These are phyloP conservation scores for Thecaphora frezii DNA, from an alignment of 1,284 basidiomycete genomes.

Conservation along the genomic window DNA sequence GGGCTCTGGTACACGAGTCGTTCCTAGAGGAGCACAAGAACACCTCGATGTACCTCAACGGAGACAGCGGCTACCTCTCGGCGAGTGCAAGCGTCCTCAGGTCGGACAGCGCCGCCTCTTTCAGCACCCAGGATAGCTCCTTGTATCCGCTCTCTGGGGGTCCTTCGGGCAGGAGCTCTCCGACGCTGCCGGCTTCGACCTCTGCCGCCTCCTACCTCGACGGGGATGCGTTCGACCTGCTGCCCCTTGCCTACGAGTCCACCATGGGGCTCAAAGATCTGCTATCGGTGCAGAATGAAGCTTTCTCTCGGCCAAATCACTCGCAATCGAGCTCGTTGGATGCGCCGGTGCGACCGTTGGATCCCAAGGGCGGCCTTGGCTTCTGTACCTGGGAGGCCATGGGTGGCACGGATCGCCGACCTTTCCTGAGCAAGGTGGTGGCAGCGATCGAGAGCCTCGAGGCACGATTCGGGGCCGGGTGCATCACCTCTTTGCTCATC, in stretches of 20 bases:
- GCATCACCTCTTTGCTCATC: constrained; percentile 25
- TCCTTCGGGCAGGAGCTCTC: not conserved
- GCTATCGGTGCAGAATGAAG: too few relatives aligned
- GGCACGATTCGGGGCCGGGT: constrained; percentile 11
- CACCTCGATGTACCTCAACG: not conserved
- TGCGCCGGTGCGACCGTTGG: not conserved
- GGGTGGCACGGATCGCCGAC: constrained; percentile 18
- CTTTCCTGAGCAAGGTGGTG: constrained; percentile 21
- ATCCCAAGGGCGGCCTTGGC: constrained; percentile 16
- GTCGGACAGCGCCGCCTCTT: not conserved
- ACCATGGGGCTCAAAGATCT: not conserved
- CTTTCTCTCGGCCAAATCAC: too few relatives aligned
- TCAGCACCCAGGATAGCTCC: not conserved
- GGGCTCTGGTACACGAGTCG: not conserved
- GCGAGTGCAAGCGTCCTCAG: too few relatives aligned
- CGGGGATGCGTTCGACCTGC: constrained; percentile 1
- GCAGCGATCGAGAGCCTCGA: constrained; percentile 20
- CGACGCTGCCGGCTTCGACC: not conserved
- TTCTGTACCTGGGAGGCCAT: constrained; percentile 40
- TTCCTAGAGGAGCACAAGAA: not conserved
- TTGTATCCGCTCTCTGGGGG: not conserved
- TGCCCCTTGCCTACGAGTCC: constrained; percentile 4
- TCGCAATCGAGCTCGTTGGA: too few relatives aligned
- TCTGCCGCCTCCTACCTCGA: not conserved
- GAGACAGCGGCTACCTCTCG: not conserved